A percentile compares a stretch with the other conserved stretches of the same genome.
Evolutionary conservation across 352 stramenopile species (phyloP).

Genomic region (Phytophthora syringae): DNA sequence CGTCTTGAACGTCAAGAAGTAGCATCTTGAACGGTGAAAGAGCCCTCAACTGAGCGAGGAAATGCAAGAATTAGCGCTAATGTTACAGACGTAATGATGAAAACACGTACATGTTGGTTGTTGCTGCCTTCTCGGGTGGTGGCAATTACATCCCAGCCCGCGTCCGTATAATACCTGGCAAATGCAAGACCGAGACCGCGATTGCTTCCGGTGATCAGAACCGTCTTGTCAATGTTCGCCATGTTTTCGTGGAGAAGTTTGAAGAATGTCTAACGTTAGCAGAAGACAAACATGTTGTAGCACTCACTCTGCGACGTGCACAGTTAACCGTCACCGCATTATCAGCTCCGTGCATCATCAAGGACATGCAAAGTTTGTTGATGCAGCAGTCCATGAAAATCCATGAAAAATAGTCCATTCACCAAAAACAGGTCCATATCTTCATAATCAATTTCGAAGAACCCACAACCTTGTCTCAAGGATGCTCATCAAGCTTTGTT

Average conservation of each 20-base stretch:
- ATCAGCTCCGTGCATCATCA: too few relatives aligned
- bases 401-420: too few relatives aligned
- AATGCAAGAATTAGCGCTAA: neutral
- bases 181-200: conserved; percentile 43
- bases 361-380: too few relatives aligned
- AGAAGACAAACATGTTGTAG: neutral
- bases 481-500: neutral
- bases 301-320: too few relatives aligned
- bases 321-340: neutral
- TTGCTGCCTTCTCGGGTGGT: neutral
- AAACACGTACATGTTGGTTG: neutral
- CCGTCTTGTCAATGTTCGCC: conserved; percentile 31
- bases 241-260: neutral
- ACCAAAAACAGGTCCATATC: too few relatives aligned
- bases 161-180: conserved; percentile 30
- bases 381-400: too few relatives aligned
- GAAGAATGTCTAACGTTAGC: neutral
- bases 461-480: neutral
- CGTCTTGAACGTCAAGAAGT: conserved; percentile 42
- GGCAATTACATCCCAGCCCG: conserved; percentile 41
- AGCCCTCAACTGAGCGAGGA: conserved; percentile 29
- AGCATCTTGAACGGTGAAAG: conserved; percentile 47
- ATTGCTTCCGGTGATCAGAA: conserved; percentile 46
- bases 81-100: neutral
- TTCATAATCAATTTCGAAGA: too few relatives aligned